A percentile compares a stretch with the other conserved stretches of the same genome.
Evolutionary conservation across 805 yeast species (phyloP).

Genomic region (Jamesozyma hellenica): DNA sequence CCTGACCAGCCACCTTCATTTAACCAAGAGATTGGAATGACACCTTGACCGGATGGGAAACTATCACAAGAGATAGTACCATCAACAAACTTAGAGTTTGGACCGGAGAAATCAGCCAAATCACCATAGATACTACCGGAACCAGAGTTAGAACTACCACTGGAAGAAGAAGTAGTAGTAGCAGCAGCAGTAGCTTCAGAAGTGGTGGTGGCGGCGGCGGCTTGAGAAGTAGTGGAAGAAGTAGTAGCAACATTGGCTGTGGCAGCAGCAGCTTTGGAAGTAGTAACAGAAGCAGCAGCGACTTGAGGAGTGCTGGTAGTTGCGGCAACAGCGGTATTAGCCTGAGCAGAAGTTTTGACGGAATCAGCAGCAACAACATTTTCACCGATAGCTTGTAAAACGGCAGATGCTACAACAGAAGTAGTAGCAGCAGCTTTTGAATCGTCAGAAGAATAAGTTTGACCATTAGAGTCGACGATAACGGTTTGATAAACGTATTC

Average conservation of each 20-base stretch:
- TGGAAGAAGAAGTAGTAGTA: constrained; percentile 20
- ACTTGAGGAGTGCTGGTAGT: no score
- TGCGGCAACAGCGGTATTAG: background rate
- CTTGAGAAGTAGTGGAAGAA: constrained; percentile 14
- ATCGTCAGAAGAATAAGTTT: constrained; percentile 8
- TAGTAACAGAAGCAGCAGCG: constrained; percentile 9
- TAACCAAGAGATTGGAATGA: constrained; percentile 49
- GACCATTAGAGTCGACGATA: constrained; percentile 66
- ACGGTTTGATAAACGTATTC: constrained; percentile 47
- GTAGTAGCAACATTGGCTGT: constrained; percentile 15
- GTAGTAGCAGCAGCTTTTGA: constrained; percentile 3
- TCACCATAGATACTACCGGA: constrained; percentile 44
- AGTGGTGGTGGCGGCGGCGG: constrained; percentile 20
- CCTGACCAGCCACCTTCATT: constrained; percentile 43
- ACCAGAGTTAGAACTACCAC: constrained; percentile 29
- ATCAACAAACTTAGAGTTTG: constrained; percentile 53
- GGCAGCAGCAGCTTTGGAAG: constrained; percentile 8
- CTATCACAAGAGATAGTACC: constrained; percentile 58
- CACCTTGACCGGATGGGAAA: constrained; percentile 72
- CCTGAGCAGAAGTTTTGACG: background rate
- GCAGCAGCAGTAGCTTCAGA: constrained; percentile 20
- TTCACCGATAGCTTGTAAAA: background rate
- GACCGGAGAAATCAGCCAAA: constrained; percentile 45
- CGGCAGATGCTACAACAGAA: background rate
- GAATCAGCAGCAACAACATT: constrained; percentile 1